Evolutionary conservation across 225 moss, liverwort and hornwort species (phyloP).

Genomic region (Sphagnum contortum): DNA sequence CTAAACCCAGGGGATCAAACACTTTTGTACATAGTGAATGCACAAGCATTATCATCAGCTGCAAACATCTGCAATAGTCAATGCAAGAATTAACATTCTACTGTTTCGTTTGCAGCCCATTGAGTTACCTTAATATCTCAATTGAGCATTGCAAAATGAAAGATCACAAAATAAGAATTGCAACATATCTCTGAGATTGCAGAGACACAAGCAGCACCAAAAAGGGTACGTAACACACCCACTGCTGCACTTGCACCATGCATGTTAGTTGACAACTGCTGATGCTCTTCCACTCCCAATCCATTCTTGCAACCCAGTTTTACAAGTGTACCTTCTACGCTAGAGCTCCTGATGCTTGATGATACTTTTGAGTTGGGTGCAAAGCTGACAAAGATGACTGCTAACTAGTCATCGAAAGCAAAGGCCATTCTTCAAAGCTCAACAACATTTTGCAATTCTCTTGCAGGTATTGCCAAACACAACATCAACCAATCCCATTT

Average conservation of each 20-base stretch:
- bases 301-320: slow-evolving; percentile 55
- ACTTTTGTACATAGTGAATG: too few relatives aligned
- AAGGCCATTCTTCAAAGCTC: slow-evolving; percentile 61
- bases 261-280: slow-evolving; percentile 43
- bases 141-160: too few relatives aligned
- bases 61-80: too few relatives aligned
- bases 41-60: too few relatives aligned
- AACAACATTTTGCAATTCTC: slow-evolving; percentile 51
- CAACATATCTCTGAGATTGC: too few relatives aligned
- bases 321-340: slow-evolving; percentile 40
- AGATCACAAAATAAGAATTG: too few relatives aligned
- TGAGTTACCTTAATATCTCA: too few relatives aligned
- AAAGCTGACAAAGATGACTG: slow-evolving; percentile 46
- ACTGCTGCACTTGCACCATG: slow-evolving; percentile 59
- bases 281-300: slow-evolving; percentile 55
- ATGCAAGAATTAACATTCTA: too few relatives aligned
- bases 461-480: slow-evolving; percentile 59
- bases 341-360: slow-evolving; percentile 47
- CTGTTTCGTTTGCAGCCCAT: too few relatives aligned
- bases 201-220: slow-evolving; percentile 28
- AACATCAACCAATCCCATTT: slow-evolving; percentile 49
- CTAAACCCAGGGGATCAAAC: too few relatives aligned
- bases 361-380: slow-evolving; percentile 41
- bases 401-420: slow-evolving; percentile 43
- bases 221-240: slow-evolving; percentile 58